Evolutionary conservation across 2,329 filamentous ascomycete genomes (phyloP), one percentile per base, ranked within the genome.

Genomic region (Colletotrichum agaves): DNA sequence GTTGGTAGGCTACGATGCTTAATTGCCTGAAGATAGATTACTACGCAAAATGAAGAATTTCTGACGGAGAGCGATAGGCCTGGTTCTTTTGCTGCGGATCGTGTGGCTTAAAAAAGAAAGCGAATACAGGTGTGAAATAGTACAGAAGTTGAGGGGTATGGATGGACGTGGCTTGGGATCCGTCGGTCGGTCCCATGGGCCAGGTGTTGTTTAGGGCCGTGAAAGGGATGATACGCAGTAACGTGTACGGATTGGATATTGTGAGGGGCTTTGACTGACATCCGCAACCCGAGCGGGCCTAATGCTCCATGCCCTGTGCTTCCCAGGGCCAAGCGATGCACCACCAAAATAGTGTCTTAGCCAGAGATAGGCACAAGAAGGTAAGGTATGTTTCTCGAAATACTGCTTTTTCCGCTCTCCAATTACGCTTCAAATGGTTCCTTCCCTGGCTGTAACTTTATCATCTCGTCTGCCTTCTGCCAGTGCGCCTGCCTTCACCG

Each of bases 261-360:
- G n/a, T 31, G 41, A 33, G 59, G 63, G 39, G 58, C 63, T 66
- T 64, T 52, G 50, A 57, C 50, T 52, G 50, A 57, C 50, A 44
- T 57, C 59, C 35, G 12, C 46, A 46, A 37, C 53, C 27, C 50
- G 43, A 43, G 60, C 64, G 61, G 64, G 59, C 61, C 64, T 67
- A 35, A 55, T 43, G 46, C 64, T 64, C 61, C 61, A 58, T 27
- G 44, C 55, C 21, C 53, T 52, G 46, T 33, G 21, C 59, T 61
- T 52, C 33, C 17, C 4, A 6, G 15, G 47, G 46, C 15, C 55
- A 33, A 5, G 23, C 4, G 23, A 27, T 27, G 4, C 6, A 27
- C 23, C 23, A n/a, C n/a, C n/a, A n/a, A 27, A 27, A 27, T 27
- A 4, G 23, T 27, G 23, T 5, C 23, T 27, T 27, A 27, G 23